Conservation (phyloP, 176 grass and related monocot species). For the Microstegium vimineum region DNA sequence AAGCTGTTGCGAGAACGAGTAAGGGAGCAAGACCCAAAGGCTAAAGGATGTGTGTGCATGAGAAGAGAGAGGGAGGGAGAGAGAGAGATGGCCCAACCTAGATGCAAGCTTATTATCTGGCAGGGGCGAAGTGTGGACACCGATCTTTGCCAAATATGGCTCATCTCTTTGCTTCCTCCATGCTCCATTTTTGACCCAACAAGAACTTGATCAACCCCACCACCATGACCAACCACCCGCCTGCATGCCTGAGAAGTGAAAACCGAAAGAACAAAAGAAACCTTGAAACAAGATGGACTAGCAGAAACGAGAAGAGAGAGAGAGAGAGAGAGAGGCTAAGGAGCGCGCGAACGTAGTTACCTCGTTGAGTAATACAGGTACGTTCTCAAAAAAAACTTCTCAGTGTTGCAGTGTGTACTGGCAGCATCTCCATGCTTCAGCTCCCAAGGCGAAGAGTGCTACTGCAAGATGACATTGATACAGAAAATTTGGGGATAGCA, state of each 20-base stretch:
- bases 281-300: not conserved
- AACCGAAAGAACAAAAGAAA: slow-evolving; percentile 28
- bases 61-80: not conserved
- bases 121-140: slow-evolving; percentile 7
- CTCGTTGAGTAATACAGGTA: too few relatives aligned
- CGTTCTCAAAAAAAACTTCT: too few relatives aligned
- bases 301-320: slow-evolving; percentile 28
- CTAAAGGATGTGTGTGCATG: not conserved
- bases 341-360: not conserved
- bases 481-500: slow-evolving; percentile 26
- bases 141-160: slow-evolving; percentile 44
- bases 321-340: not conserved
- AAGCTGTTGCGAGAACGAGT: not conserved
- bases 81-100: slow-evolving; percentile 23
- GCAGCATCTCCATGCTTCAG: slow-evolving; percentile 37
- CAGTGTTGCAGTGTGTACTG: slow-evolving; percentile 34
- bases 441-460: slow-evolving; percentile 40
- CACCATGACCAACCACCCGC: slow-evolving; percentile 16
- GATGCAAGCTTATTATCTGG: slow-evolving; percentile 34
- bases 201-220: slow-evolving; percentile 47
- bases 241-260: slow-evolving; percentile 17
- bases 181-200: slow-evolving; percentile 44
- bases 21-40: slow-evolving; percentile 3
- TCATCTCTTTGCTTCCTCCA: slow-evolving; percentile 28
- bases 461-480: slow-evolving; percentile 13